A percentile compares a stretch with the other conserved stretches of the same genome.
Evolutionary conservation across 2,329 filamentous ascomycete species (phyloP).

Genomic region (Fusarium chaquense): DNA sequence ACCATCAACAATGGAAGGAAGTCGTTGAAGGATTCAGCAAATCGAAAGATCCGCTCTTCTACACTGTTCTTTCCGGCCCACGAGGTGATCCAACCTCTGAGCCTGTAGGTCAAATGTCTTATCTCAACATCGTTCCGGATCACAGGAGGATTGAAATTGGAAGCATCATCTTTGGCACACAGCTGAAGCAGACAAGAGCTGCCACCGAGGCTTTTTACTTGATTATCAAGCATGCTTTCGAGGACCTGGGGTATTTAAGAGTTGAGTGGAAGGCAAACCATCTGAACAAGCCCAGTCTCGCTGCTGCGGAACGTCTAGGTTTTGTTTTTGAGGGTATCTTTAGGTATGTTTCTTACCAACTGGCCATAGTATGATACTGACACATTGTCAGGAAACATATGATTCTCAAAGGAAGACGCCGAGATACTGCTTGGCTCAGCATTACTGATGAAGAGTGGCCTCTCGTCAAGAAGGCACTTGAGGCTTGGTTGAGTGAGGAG

Average conservation of each 20-base stretch:
- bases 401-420: slow-evolving; percentile 66
- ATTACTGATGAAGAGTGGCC: slow-evolving; percentile 71
- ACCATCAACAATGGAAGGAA: slow-evolving; percentile 34
- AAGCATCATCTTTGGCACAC: slow-evolving; percentile 62
- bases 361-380: neutral
- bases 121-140: slow-evolving; percentile 60
- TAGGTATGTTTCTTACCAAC: slow-evolving; percentile 48
- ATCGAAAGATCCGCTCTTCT: slow-evolving; percentile 57
- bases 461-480: slow-evolving; percentile 58
- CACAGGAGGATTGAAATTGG: slow-evolving; percentile 70
- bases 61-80: slow-evolving; percentile 56
- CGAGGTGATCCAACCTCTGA: slow-evolving; percentile 45
- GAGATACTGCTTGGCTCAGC: slow-evolving; percentile 72
- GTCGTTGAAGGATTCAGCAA: slow-evolving; percentile 40
- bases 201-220: slow-evolving; percentile 71
- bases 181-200: slow-evolving; percentile 64
- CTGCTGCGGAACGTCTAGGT: slow-evolving; percentile 68
- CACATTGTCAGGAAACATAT: slow-evolving; percentile 62
- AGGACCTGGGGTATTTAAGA: slow-evolving; percentile 65
- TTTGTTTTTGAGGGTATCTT: slow-evolving; percentile 71
- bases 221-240: slow-evolving; percentile 64
- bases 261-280: slow-evolving; percentile 75
- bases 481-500: slow-evolving; percentile 64
- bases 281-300: slow-evolving; percentile 65
- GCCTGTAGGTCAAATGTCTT: slow-evolving; percentile 57